Conservation (phyloP, 306 rosid species). For the Argentina anserina region DNA sequence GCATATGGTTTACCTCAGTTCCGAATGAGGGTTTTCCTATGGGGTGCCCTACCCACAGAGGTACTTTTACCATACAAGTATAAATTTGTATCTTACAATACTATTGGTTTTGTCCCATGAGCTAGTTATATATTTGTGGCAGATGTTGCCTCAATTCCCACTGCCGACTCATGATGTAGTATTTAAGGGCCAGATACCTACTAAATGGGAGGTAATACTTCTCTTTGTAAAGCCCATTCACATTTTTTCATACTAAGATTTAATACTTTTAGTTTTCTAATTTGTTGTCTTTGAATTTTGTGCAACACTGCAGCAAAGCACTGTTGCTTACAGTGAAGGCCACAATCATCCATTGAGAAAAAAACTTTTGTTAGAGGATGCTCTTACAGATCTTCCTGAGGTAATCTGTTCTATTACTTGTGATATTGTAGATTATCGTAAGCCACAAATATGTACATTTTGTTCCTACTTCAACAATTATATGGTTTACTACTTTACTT, state of each 20-base stretch:
- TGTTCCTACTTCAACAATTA: not conserved
- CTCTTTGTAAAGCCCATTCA: not conserved
- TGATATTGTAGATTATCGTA: too few relatives aligned
- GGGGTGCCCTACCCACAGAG: conserved; percentile 70
- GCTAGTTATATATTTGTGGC: not conserved
- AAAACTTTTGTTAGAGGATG: conserved; percentile 60
- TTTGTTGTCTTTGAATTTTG: not conserved
- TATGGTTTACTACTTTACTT: not conserved
- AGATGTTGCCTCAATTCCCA: conserved; percentile 78
- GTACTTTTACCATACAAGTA: conserved; percentile 21
- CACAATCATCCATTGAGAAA: conserved; percentile 24
- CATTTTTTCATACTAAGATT: not conserved
- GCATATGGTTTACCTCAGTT: conserved; percentile 81
- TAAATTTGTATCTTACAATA: not conserved
- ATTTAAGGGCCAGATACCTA: conserved; percentile 61
- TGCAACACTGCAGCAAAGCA: conserved; percentile 36
- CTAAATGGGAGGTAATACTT: conserved; percentile 60
- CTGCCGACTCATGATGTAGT: conserved; percentile 80
- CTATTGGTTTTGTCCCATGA: not conserved
- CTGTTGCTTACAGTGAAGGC: conserved; percentile 58
- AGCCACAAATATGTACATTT: too few relatives aligned
- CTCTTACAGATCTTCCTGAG: conserved; percentile 73
- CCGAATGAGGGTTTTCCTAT: conserved; percentile 73
- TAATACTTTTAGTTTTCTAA: not conserved
- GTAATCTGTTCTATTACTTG: conserved; percentile 16